These are phyloP conservation scores for Epipyxis sp. DNA, from an alignment of 108 stramenopile genomes.

Conservation along the genomic window DNA sequence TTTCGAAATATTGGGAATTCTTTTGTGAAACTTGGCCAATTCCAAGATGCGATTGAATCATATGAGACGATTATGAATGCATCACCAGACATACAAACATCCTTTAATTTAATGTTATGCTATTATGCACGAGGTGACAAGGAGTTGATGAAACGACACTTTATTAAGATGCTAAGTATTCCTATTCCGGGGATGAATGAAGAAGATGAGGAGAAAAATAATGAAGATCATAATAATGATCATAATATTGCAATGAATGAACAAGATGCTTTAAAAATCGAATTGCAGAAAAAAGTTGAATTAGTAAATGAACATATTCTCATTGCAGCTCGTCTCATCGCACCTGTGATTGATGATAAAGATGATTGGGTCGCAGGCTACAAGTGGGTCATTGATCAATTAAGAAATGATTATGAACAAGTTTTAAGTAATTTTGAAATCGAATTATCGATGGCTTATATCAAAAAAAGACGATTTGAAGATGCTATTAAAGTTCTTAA, in stretches of 20 bases:
- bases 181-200: slow-evolving; percentile 43
- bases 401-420: slow-evolving; percentile 59
- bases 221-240: background rate
- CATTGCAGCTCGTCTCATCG: slow-evolving; percentile 67
- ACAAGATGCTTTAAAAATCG: background rate
- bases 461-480: slow-evolving; percentile 60
- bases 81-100: slow-evolving; percentile 67
- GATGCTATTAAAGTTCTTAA: slow-evolving; percentile 60
- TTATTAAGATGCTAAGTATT: slow-evolving; percentile 57
- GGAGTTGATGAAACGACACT: slow-evolving; percentile 63
- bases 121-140: slow-evolving; percentile 74
- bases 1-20: slow-evolving; percentile 79
- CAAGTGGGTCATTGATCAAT: slow-evolving; percentile 67
- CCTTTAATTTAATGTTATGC: slow-evolving; percentile 77
- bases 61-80: slow-evolving; percentile 69
- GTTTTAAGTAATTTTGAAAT: slow-evolving; percentile 67
- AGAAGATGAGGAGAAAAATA: slow-evolving; percentile 20
- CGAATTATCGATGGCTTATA: slow-evolving; percentile 62
- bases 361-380: slow-evolving; percentile 60
- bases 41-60: slow-evolving; percentile 71
- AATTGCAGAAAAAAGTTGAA: background rate
- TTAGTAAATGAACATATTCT: slow-evolving; percentile 43
- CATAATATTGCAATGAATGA: background rate
- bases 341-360: slow-evolving; percentile 58
- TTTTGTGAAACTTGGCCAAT: slow-evolving; percentile 69